Evolutionary conservation across 2,329 filamentous ascomycete species (phyloP).

Genomic region (Clonostachys rosea): DNA sequence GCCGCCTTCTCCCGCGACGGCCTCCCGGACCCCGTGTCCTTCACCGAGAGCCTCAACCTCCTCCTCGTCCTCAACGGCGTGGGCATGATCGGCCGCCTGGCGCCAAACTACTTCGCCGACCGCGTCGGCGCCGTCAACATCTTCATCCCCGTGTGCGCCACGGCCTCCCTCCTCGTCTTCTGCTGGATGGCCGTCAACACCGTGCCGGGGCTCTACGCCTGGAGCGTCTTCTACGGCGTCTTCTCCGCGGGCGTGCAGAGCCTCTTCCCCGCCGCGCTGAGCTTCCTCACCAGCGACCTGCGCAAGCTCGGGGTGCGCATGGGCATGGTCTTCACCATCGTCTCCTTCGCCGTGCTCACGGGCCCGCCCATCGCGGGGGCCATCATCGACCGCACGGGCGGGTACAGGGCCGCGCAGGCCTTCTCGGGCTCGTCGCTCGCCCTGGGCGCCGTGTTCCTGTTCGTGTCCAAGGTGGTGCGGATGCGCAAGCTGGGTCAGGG

Average conservation of each 20-base stretch:
- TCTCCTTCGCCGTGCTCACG: conserved; percentile 46
- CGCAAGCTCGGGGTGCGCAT: conserved; percentile 47
- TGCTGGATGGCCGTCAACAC: conserved; percentile 53
- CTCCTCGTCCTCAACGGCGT: conserved; percentile 59
- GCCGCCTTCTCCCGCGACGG: conserved; percentile 36
- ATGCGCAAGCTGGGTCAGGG: conserved; percentile 28
- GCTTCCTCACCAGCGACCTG: conserved; percentile 46
- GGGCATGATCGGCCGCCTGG: conserved; percentile 50
- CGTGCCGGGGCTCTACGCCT: conserved; percentile 48
- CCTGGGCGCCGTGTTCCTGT: conserved; percentile 31
- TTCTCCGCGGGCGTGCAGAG: conserved; percentile 52
- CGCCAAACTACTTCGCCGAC: conserved; percentile 55
- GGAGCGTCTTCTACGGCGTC: conserved; percentile 56
- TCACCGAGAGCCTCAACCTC: conserved; percentile 47
- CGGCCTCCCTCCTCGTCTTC: conserved; percentile 35
- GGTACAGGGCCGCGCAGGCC: conserved; percentile 42
- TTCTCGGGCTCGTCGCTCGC: conserved; percentile 39
- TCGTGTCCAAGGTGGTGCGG: conserved; percentile 28
- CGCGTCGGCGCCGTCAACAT: conserved; percentile 52
- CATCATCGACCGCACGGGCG: conserved; percentile 32
- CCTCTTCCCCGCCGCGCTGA: conserved; percentile 27
- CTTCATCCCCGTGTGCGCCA: conserved; percentile 38
- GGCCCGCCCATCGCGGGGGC: conserved; percentile 48
- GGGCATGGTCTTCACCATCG: conserved; percentile 54
- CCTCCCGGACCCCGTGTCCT: conserved; percentile 30